Evolutionary conservation across 73 alveolate species (phyloP), one percentile per base, ranked within the genome.

Genomic region (Paramecium sonneborni): DNA sequence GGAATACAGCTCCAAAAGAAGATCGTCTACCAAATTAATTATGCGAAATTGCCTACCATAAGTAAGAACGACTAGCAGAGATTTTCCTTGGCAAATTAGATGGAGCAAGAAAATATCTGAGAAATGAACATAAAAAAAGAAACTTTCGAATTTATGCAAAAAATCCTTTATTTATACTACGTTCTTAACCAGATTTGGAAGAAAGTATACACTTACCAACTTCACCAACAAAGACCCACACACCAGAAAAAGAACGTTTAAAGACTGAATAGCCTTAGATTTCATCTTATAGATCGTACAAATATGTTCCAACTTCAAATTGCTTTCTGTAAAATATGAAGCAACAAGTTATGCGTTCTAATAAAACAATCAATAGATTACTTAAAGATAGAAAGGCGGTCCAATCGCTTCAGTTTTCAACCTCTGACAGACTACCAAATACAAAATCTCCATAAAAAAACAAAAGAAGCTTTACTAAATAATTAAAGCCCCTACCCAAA

Each of bases 1-100:
- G 90, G 18, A 30, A 18, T 6, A 79, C 55, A 2, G 76, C 90
- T 38, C 76, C 48, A 24, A 79, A 79, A 79, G 90, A 79, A 41
- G 48, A 23, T 30, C 69, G 39, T 41, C 32, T 79, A 46, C 44
- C 44, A 18, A 39, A 79, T 41, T 79, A 79, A 34, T 20, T 43
- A 20, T 41, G 69, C 15, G 90, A 79, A 79, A 44, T 79, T 10
- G 90, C 90, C 44, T 30, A 39, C 46, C 90, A 79, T 18, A 79
- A 79, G 24, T 14, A 79, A 46, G 34, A 39, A 44, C 30, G 86
- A 72, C 18, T 72, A 11, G 86, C 86, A 14, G 84, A 62, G 14
- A 24, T 62, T 8, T 62, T 62, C 14, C 34, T 62, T 11, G 24
- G 84, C 24, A 62, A 62, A 62, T 26, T 62, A 21, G 84, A 62